These are phyloP conservation scores for Fusarium pseudocircinatum DNA, from an alignment of 2,329 filamentous ascomycete species.

Conservation along the genomic window DNA sequence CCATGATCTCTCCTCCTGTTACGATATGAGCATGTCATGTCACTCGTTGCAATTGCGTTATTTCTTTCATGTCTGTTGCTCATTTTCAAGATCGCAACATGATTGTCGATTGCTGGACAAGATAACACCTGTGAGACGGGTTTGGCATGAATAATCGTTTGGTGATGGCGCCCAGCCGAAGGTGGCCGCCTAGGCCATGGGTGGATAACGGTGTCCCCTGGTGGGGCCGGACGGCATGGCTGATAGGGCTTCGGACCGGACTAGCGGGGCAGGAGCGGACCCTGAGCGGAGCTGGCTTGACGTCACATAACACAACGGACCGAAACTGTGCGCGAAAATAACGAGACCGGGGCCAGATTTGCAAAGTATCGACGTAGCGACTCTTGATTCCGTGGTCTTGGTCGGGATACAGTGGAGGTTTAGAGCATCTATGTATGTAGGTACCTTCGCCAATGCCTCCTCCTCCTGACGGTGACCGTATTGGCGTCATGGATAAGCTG, in stretches of 20 bases:
- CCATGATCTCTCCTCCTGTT: neutral
- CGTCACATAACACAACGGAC: conserved; percentile 44
- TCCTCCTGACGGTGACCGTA: conserved; percentile 34
- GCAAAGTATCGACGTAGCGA: conserved; percentile 15
- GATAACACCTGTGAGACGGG: conserved; percentile 8
- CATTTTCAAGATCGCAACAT: conserved; percentile 5
- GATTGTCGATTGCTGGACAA: conserved; percentile 12
- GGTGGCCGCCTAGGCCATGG: conserved; percentile 12
- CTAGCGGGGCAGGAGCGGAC: conserved; percentile 19
- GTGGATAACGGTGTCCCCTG: conserved; percentile 1
- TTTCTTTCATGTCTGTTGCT: neutral
- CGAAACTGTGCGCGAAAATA: conserved; percentile 28
- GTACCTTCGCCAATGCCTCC: conserved; percentile 29
- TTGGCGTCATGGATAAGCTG: conserved; percentile 30
- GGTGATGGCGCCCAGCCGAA: conserved; percentile 27
- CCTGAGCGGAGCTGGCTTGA: conserved; percentile 38
- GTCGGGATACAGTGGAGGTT: conserved; percentile 7
- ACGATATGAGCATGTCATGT: neutral
- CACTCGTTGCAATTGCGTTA: neutral
- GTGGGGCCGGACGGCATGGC: conserved; percentile 42
- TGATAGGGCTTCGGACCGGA: conserved; percentile 44
- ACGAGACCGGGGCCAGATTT: conserved; percentile 21
- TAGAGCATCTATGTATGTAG: conserved; percentile 12
- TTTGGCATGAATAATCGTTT: conserved; percentile 24
- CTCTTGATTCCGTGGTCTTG: conserved; percentile 14